phyloP scores from a whole-genome alignment of 202 grass and related monocot species.

The Setaria italica region DNA sequence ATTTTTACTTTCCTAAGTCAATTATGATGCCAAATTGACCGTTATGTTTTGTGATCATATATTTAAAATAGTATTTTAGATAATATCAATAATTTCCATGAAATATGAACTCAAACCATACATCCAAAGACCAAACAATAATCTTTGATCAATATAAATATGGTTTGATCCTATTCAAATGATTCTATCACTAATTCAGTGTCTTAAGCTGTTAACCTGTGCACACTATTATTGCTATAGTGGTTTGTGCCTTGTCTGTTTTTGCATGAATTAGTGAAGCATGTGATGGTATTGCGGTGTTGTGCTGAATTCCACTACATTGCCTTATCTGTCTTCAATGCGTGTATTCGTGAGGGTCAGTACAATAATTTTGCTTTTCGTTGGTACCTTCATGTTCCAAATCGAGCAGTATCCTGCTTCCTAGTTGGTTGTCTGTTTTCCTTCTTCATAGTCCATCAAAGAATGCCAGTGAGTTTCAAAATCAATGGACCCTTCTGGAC shows the following conservation, averaged over 20 bases:
- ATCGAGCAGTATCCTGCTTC: too few species aligned
- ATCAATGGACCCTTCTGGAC: constrained; percentile 4
- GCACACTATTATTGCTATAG: constrained; percentile 9
- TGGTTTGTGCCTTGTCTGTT: constrained; percentile 11
- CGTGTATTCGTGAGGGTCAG: too few species aligned
- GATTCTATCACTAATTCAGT: not conserved
- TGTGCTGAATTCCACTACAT: not conserved
- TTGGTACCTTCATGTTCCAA: too few species aligned
- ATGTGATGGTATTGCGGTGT: not conserved
- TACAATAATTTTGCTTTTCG: too few species aligned
- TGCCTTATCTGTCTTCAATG: too few species aligned
- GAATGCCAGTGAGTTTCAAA: not conserved
- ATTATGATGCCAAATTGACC: not conserved
- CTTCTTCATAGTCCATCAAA: too few species aligned
- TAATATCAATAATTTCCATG: not conserved
- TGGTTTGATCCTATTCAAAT: constrained; percentile 13
- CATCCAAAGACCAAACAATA: not conserved
- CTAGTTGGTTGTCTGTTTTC: too few species aligned
- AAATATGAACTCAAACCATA: not conserved
- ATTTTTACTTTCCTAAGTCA: not conserved
- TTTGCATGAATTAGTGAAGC: not conserved
- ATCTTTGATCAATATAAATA: constrained; percentile 1
- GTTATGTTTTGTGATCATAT: not conserved
- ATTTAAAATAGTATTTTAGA: not conserved
- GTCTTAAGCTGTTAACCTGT: not conserved